Percentiles rank a stretch among this genome's conserved stretches.
Evolutionary conservation across 2,329 filamentous ascomycete genomes (phyloP).

Genomic region (Colletotrichum agaves): DNA sequence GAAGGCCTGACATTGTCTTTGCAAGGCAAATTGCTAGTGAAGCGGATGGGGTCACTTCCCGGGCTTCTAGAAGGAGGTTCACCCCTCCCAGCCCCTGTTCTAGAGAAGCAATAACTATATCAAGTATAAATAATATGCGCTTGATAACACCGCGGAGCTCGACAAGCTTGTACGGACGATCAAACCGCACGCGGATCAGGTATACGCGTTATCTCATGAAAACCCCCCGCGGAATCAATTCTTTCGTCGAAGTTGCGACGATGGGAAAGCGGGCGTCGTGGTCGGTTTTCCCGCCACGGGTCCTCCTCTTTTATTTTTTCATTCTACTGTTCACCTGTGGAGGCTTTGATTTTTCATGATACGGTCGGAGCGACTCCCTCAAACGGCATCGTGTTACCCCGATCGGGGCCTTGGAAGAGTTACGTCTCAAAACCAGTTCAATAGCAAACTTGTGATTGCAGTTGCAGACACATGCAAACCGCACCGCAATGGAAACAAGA

Average conservation of each 20-base stretch:
- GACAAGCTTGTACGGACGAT: conserved; percentile 23
- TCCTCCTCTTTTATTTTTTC: too few species aligned
- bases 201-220: conserved; percentile 14
- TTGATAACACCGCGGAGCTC: not conserved
- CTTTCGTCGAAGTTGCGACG: not conserved
- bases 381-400: too few species aligned
- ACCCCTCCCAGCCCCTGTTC: conserved; percentile 7
- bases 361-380: too few species aligned
- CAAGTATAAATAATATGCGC: conserved; percentile 12
- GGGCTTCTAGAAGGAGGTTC: conserved; percentile 4
- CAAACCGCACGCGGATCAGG: conserved; percentile 13
- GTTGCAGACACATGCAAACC: too few species aligned
- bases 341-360: too few species aligned
- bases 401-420: too few species aligned
- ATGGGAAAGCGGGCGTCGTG: not conserved
- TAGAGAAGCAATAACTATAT: conserved; percentile 6
- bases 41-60: not conserved
- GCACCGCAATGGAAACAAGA: too few species aligned
- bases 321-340: too few species aligned
- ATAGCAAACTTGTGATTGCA: too few species aligned
- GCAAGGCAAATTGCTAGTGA: not conserved
- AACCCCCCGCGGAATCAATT: conserved; percentile 12
- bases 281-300: not conserved
- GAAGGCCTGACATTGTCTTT: not conserved
- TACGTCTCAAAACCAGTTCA: too few species aligned